Evolutionary conservation across 768 basidiomycete species (phyloP).

Genomic region (Amanita jacksonii): DNA sequence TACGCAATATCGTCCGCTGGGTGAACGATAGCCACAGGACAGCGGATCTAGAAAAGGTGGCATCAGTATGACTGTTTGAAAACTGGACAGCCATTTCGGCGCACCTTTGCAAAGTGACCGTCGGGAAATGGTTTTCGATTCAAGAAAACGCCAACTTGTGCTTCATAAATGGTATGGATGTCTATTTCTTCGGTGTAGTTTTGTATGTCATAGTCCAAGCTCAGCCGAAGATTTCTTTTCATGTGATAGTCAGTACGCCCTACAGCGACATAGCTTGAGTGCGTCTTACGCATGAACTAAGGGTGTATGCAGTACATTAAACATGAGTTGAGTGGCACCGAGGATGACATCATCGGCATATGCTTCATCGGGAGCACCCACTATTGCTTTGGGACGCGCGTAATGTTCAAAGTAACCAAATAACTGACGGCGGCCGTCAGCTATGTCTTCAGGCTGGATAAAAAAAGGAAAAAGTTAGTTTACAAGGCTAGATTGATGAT

Average conservation of each 20-base stretch:
- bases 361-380: slow-evolving; percentile 11
- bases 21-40: slow-evolving; percentile 22
- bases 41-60: slow-evolving; percentile 13
- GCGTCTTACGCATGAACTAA: not conserved
- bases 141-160: no score
- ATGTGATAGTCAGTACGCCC: not conserved
- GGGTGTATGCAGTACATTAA: slow-evolving; percentile 9
- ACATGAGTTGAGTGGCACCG: slow-evolving; percentile 15
- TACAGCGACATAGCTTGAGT: not conserved
- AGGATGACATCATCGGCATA: slow-evolving; percentile 12
- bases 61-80: no score
- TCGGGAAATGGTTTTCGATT: slow-evolving; percentile 9
- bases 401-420: slow-evolving; percentile 13
- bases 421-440: slow-evolving; percentile 20
- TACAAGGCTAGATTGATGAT: not conserved
- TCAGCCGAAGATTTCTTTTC: not conserved
- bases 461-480: slow-evolving; percentile 10
- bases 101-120: slow-evolving; percentile 10
- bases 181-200: not conserved
- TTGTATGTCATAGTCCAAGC: not conserved
- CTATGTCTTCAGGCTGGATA: slow-evolving; percentile 10
- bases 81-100: no score
- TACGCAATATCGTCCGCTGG: slow-evolving; percentile 23
- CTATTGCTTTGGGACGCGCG: slow-evolving; percentile 11
- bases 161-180: no score